These are phyloP conservation scores for Leptomonas pyrrhocoris DNA, from an alignment of 208 protist genomes.

Conservation along the genomic window DNA sequence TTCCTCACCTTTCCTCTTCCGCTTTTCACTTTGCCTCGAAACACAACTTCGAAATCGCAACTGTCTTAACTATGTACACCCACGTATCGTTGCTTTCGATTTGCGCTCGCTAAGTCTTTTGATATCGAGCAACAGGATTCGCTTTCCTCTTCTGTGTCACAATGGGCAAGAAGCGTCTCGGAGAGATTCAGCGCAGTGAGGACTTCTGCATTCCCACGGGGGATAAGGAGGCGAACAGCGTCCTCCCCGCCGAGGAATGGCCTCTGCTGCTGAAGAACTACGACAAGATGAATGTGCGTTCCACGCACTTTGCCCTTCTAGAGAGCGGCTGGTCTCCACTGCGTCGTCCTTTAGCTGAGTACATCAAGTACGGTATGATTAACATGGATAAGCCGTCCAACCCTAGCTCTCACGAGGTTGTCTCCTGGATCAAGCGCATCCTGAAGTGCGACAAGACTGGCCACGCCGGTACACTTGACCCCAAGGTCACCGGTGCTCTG, in stretches of 20 bases:
- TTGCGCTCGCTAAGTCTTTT: too few relatives aligned
- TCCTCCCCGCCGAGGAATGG: conserved; percentile 95
- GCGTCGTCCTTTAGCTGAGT: conserved; percentile 96
- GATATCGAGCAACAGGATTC: conserved; percentile 1
- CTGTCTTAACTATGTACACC: too few relatives aligned
- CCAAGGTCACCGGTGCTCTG: conserved; percentile 98
- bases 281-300: conserved; percentile 97
- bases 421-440: conserved; percentile 99
- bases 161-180: conserved; percentile 82
- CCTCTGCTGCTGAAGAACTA: conserved; percentile 99
- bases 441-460: conserved; percentile 99
- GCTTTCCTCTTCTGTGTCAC: conserved; percentile 1
- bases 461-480: conserved; percentile 99
- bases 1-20: too few relatives aligned
- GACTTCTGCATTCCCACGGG: conserved; percentile 78
- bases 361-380: conserved; percentile 99
- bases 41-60: too few relatives aligned
- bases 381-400: conserved; percentile 99
- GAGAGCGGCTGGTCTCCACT: conserved; percentile 97
- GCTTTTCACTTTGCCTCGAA: too few relatives aligned
- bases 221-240: conserved; percentile 50
- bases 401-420: conserved; percentile 99
- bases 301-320: conserved; percentile 97
- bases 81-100: too few relatives aligned
- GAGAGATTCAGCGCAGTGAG: conserved; percentile 74